Conservation (phyloP, 805 yeast species). For the Myxozyma neglecta region DNA sequence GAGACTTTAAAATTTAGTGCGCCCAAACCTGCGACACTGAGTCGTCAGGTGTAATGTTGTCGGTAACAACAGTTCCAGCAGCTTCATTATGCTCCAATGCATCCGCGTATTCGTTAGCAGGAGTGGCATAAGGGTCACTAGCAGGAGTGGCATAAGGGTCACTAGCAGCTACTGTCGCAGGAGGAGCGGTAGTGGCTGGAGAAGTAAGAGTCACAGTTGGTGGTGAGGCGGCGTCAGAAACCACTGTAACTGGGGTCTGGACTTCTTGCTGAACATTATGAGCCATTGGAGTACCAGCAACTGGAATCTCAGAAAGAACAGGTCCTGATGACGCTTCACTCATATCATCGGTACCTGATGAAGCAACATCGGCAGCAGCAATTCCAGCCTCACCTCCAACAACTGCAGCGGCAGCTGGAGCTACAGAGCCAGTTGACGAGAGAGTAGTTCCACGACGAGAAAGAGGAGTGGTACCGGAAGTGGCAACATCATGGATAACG, state of each 20-base stretch:
- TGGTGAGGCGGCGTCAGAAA: conserved; percentile 5
- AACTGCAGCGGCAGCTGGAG: conserved; percentile 3
- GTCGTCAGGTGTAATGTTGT: conserved; percentile 3
- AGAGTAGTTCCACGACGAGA: conserved; percentile 8
- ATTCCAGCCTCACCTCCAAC: background rate
- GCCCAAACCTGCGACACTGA: conserved; percentile 8
- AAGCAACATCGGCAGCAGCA: background rate
- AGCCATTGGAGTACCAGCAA: conserved; percentile 4
- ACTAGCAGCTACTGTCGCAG: background rate
- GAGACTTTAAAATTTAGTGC: background rate
- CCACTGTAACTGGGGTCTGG: conserved; percentile 1
- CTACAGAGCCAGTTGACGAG: conserved; percentile 1
- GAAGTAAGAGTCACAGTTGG: conserved; percentile 4
- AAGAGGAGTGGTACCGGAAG: conserved; percentile 12
- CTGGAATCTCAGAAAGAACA: conserved; percentile 6
- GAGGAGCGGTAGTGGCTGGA: background rate
- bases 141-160: conserved; percentile 6
- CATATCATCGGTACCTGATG: background rate
- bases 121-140: conserved; percentile 1
- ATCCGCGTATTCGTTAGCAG: background rate
- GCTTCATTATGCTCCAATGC: background rate
- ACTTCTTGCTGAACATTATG: background rate
- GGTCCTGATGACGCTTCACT: background rate
- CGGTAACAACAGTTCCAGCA: background rate
- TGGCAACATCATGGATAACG: conserved; percentile 36